Percentiles rank a stretch among this genome's conserved stretches.
phyloP scores from a whole-genome alignment of 1,284 basidiomycete genomes.

The Rhodofomes roseus region DNA sequence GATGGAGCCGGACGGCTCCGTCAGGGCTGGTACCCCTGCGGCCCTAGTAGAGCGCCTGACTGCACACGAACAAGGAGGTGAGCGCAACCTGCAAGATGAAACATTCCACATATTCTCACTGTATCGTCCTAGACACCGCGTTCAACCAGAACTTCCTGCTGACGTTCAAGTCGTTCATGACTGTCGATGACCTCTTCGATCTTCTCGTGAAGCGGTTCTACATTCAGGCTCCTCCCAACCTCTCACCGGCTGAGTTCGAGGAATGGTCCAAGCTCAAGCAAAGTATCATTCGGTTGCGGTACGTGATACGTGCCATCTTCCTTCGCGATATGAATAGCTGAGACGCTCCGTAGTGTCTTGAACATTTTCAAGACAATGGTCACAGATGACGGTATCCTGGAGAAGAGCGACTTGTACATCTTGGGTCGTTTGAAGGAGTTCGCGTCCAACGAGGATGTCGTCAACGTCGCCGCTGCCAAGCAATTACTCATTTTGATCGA shows the following conservation, averaged over 20 bases:
- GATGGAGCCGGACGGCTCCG: slow-evolving; percentile 78
- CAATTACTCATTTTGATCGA: slow-evolving; percentile 72
- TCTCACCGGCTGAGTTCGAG: slow-evolving; percentile 63
- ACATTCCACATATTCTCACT: not conserved
- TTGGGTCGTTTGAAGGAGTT: slow-evolving; percentile 79
- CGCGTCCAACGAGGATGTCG: slow-evolving; percentile 62
- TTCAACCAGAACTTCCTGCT: slow-evolving; percentile 94
- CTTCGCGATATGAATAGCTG: not conserved
- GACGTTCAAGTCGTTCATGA: slow-evolving; percentile 96
- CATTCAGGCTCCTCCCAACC: slow-evolving; percentile 70
- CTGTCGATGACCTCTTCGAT: slow-evolving; percentile 81
- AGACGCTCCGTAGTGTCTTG: slow-evolving; percentile 52
- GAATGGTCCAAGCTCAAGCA: slow-evolving; percentile 91
- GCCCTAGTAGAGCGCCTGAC: slow-evolving; percentile 90
- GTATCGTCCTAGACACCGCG: slow-evolving; percentile 54
- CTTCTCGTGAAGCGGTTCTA: slow-evolving; percentile 84
- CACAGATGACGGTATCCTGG: slow-evolving; percentile 75
- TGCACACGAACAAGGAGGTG: slow-evolving; percentile 82
- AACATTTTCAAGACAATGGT: slow-evolving; percentile 85
- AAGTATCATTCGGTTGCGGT: slow-evolving; percentile 86
- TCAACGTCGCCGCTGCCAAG: slow-evolving; percentile 64
- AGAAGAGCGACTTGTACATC: slow-evolving; percentile 78
- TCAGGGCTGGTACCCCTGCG: slow-evolving; percentile 84
- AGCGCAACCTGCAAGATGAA: slow-evolving; percentile 13
- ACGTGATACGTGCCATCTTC: slow-evolving; percentile 20